Percentiles rank a stretch among this genome's conserved stretches.
phyloP scores from a whole-genome alignment of 2,329 filamentous ascomycete species.

The Aspergillus flavus region DNA sequence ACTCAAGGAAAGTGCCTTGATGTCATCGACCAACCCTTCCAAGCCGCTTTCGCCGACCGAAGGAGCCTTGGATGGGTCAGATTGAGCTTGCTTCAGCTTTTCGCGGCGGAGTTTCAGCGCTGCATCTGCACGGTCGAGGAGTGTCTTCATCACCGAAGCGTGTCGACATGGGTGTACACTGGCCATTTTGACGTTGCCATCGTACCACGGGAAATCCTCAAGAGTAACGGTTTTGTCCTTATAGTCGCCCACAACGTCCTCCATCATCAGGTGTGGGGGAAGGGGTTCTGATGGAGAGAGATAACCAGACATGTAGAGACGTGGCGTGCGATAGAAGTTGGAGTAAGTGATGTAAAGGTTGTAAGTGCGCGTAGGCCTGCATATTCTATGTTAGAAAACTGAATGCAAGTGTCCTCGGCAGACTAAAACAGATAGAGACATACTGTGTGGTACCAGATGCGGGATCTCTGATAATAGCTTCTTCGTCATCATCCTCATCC shows the following conservation, averaged over 20 bases:
- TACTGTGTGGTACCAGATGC: conserved; percentile 57
- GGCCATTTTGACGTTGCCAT: conserved; percentile 90
- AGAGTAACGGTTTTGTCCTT: conserved; percentile 98
- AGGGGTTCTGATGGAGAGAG: conserved; percentile 76
- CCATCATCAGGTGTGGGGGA: conserved; percentile 85
- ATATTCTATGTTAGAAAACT: conserved; percentile 2
- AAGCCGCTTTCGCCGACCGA: conserved; percentile 60
- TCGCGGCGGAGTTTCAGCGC: conserved; percentile 85
- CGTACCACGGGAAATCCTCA: conserved; percentile 95
- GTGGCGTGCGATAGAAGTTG: conserved; percentile 92
- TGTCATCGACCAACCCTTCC: conserved; percentile 83
- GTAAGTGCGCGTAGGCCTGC: conserved; percentile 84
- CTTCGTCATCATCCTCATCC: conserved; percentile 89
- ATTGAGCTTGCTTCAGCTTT: conserved; percentile 71
- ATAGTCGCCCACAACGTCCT: conserved; percentile 94
- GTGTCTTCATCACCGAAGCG: conserved; percentile 95
- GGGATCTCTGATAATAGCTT: conserved; percentile 88
- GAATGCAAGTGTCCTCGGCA: not conserved
- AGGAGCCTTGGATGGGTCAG: conserved; percentile 46
- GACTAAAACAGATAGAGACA: conserved; percentile 30
- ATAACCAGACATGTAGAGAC: conserved; percentile 93
- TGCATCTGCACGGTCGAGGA: conserved; percentile 92
- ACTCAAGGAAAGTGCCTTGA: conserved; percentile 65
- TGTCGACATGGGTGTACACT: conserved; percentile 97
- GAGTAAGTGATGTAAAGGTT: conserved; percentile 98